Base-by-base conservation (phyloP, 768 basidiomycete genomes). In the Cubamyces lactineus region DNA sequence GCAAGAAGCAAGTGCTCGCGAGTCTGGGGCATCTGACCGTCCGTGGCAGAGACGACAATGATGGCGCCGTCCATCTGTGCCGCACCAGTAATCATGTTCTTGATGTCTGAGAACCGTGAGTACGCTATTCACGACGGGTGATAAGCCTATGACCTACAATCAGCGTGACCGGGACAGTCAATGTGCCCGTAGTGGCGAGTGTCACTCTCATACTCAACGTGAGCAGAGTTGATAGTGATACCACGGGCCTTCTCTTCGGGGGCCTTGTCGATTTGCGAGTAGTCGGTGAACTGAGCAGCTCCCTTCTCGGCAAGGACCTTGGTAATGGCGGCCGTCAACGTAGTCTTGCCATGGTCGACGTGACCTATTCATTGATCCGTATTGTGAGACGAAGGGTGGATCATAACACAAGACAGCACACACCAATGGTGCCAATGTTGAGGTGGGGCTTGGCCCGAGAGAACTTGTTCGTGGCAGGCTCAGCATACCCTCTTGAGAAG, bases 21-120 rank as follows among this genome's bases (percentile, higher is more conserved):
- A 52, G 97, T 99, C 76, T 98, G 96, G 57, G 96, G 97, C 97
- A 99, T 99, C 78, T 98, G 96, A 68, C 97, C 97, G 73, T 99
- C 97, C 12, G 94, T 96, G 30, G 97, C 97, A 52, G 97, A 97
- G 30, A 99, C 97, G 67, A 98, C 92, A 70, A 94, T 94, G 70
- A 94, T 94, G 67, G 90, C 91, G 66, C 92, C 92, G 69, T 98
- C 96, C 89, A 98, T 96, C 73, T 97, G 96, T 38, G 96, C 95
- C 57, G 96, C 96, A 75, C 96, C 96, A 50, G 96, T 98, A 71
- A 98, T 98, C 95, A 97, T 97, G 83, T 97, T 97, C 76, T 96
- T 93, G 72, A 94, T 94, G 77, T 94, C 92, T 93, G 65, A 24
- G 42, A 23, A 49, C 5, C 45, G 47, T 69, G 50, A 73, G 64